Base-by-base conservation (phyloP, 192 early-diverging fungal species). In the Coemansia sp. region DNA sequence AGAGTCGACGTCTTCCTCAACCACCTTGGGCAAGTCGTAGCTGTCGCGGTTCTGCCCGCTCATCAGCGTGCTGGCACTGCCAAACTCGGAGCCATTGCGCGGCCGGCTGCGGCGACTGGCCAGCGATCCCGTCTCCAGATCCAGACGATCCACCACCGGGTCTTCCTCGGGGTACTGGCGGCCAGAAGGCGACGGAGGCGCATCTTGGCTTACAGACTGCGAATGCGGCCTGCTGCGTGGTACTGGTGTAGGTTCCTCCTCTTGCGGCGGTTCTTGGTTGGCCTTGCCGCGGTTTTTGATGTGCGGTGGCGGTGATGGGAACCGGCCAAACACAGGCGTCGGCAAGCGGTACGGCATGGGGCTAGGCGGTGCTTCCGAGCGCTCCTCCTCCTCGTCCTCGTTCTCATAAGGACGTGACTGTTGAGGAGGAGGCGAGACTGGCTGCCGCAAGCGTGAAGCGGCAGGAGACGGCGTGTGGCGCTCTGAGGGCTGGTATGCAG, bases 1-100 rank as follows among this genome's bases (percentile, higher is more conserved):
- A 31, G 73, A 76, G 56, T 78, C 75, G n/a, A 68, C 50, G 31
- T 78, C 75, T 23, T 78, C 75, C 52, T 78, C 75, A 16, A 78
- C 64, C 3, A 78, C 75, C 54, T 78, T 78, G 41, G 75, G 75
- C 48, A 78, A 57, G 11, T 71, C 38, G 23, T 44, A 68, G 40
- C 39, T 21, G 40, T 50, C 55, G 36, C 59, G 63, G 10, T 49
- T 42, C 44, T 50, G 66, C 17, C 48, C 57, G 48, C 56, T 68
- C 64, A 67, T 78, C 57, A 78, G 58, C 21, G 76, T 79, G 51
- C 69, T 71, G 3, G 69, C 53, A 40, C 76, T 79, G 53, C 69
- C 76, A 65, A 71, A 79, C 51, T 67, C 64, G 0, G 76, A 72
- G 10, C 54, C 53, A 18, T 46, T 56, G 43, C 58, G 60, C 10